Percentiles rank a stretch among this genome's conserved stretches.
phyloP scores from a whole-genome alignment of 2,329 filamentous ascomycete species.

The Talaromyces amestolkiae region DNA sequence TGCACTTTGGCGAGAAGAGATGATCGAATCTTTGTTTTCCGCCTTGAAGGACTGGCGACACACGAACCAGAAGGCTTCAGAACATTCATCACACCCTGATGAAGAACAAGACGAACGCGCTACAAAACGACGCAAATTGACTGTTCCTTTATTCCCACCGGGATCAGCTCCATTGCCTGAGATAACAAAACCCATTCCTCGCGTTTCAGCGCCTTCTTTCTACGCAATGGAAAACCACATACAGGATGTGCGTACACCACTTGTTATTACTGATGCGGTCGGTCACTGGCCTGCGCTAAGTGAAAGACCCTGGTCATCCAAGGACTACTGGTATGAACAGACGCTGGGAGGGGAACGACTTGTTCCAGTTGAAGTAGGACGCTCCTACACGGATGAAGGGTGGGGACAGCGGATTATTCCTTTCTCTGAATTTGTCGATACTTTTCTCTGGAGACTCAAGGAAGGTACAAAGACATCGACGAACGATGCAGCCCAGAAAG shows the following conservation, averaged over 20 bases:
- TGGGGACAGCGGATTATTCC: conserved; percentile 81
- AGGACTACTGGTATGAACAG: conserved; percentile 67
- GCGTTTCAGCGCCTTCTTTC: conserved; percentile 51
- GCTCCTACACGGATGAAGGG: conserved; percentile 79
- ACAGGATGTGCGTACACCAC: conserved; percentile 50
- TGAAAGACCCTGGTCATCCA: conserved; percentile 67
- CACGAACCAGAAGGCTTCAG: neutral
- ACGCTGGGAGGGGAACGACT: conserved; percentile 76
- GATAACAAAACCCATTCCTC: conserved; percentile 39
- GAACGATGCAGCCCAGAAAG: conserved; percentile 1
- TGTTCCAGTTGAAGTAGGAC: conserved; percentile 81
- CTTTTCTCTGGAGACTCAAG: conserved; percentile 52
- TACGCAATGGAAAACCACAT: conserved; percentile 63
- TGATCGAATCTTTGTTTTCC: conserved; percentile 40
- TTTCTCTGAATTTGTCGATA: conserved; percentile 67
- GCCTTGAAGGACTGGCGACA: conserved; percentile 29
- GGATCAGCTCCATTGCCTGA: conserved; percentile 33
- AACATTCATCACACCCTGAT: neutral
- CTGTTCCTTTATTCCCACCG: conserved; percentile 34
- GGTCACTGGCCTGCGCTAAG: conserved; percentile 74
- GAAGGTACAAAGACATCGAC: neutral
- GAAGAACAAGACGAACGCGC: conserved; percentile 13
- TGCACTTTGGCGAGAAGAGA: conserved; percentile 54
- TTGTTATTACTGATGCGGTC: conserved; percentile 67
- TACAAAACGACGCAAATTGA: conserved; percentile 34